A percentile compares a stretch with the other conserved stretches of the same genome.
Evolutionary conservation across 2,329 filamentous ascomycete genomes (phyloP).

Genomic region (Epichloe glyceriae): DNA sequence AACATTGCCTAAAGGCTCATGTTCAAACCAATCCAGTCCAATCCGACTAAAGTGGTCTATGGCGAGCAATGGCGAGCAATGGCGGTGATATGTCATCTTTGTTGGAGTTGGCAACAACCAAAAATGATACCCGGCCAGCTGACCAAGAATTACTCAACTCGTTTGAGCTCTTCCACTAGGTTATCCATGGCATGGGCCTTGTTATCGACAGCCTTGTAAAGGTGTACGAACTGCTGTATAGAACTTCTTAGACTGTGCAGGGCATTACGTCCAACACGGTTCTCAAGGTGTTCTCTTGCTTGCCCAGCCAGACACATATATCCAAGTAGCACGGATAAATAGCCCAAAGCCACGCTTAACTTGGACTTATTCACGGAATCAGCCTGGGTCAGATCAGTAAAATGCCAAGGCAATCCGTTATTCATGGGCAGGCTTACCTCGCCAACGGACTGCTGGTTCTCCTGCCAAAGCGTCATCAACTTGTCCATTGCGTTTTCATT

Average conservation of each 20-base stretch:
- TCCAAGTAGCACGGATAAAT: conserved; percentile 71
- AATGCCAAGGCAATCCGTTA: not conserved
- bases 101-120: no score
- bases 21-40: not conserved
- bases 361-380: conserved; percentile 63
- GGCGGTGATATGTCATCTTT: no score
- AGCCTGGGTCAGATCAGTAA: conserved; percentile 31
- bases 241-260: conserved; percentile 35
- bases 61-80: no score
- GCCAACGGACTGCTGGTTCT: conserved; percentile 49
- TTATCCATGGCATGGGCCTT: conserved; percentile 26
- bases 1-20: not conserved
- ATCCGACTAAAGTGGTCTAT: no score
- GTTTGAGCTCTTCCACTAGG: conserved; percentile 24
- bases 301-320: conserved; percentile 54
- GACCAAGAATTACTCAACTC: not conserved
- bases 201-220: conserved; percentile 37
- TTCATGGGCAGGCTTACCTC: conserved; percentile 44
- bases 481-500: conserved; percentile 34
- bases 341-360: conserved; percentile 73
- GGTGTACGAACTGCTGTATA: conserved; percentile 40
- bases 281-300: conserved; percentile 29
- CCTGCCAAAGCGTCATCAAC: conserved; percentile 54
- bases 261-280: conserved; percentile 29
- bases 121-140: no score